These are phyloP conservation scores for Uncinocarpus reesii DNA, from an alignment of 2,329 filamentous ascomycete species.

Conservation along the genomic window DNA sequence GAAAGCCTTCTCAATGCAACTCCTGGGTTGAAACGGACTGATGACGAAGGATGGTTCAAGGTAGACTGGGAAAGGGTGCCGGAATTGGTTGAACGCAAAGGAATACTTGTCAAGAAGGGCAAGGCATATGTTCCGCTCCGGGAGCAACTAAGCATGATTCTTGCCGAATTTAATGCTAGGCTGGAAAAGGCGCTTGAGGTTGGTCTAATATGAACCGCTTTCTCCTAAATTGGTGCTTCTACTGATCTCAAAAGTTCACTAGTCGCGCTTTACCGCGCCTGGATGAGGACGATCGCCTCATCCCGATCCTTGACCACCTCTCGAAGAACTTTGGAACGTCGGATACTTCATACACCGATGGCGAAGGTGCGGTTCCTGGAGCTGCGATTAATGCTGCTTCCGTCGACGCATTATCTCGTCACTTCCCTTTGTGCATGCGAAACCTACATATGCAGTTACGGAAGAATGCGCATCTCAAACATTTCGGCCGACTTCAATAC, in stretches of 20 bases:
- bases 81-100: conserved; percentile 71
- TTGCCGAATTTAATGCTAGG: conserved; percentile 70
- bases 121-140: conserved; percentile 83
- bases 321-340: conserved; percentile 92
- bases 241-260: conserved; percentile 52
- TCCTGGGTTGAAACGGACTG: conserved; percentile 41
- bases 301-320: conserved; percentile 66
- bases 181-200: conserved; percentile 78
- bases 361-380: conserved; percentile 54
- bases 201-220: conserved; percentile 22
- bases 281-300: conserved; percentile 89
- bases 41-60: conserved; percentile 89
- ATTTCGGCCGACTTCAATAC: conserved; percentile 88
- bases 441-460: conserved; percentile 77
- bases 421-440: conserved; percentile 91
- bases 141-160: conserved; percentile 80
- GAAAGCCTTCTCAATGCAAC: conserved; percentile 53
- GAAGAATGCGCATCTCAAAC: conserved; percentile 82
- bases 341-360: conserved; percentile 65
- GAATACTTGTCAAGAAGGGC: conserved; percentile 65
- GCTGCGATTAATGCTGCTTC: conserved; percentile 66
- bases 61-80: conserved; percentile 92
- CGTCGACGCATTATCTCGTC: conserved; percentile 66
- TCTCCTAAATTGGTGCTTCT: background rate
- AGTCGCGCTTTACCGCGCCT: conserved; percentile 82